Conservation (phyloP, 306 rosid species). For the Medicago ruthenica region DNA sequence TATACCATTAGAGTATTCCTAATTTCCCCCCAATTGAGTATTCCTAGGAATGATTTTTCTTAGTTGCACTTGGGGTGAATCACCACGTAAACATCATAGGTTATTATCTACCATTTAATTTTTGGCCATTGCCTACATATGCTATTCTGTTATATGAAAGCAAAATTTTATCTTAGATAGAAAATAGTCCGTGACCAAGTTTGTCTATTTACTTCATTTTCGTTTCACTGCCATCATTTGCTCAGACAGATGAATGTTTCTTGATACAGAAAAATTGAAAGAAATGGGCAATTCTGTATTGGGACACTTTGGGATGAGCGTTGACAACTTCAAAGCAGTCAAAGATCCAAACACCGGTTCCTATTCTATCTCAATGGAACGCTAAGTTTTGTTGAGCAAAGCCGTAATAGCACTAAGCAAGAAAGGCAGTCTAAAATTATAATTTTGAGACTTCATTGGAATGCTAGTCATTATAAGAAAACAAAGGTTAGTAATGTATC, state of each 20-base stretch:
- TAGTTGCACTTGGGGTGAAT: constrained; percentile 26
- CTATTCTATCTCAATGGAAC: constrained; percentile 83
- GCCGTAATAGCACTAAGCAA: constrained; percentile 33
- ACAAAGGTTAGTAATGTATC: constrained; percentile 33
- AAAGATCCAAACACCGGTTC: constrained; percentile 94
- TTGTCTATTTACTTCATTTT: constrained; percentile 3
- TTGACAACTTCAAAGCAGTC: constrained; percentile 86
- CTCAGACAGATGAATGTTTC: constrained; percentile 1
- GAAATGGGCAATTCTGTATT: constrained; percentile 90
- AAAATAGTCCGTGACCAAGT: not conserved
- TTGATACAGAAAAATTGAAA: constrained; percentile 75
- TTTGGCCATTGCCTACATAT: not conserved
- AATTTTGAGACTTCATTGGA: constrained; percentile 27
- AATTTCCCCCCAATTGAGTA: not conserved
- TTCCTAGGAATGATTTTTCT: not conserved
- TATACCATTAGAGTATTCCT: not conserved
- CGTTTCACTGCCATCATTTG: constrained; percentile 4
- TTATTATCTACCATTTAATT: constrained; percentile 8
- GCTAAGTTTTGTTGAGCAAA: constrained; percentile 37
- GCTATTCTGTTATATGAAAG: not conserved
- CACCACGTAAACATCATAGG: not conserved
- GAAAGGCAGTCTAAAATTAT: constrained; percentile 17
- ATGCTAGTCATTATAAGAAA: constrained; percentile 13
- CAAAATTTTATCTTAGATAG: too few relatives aligned
- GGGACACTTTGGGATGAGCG: constrained; percentile 94